Conservation (phyloP, 345 rosid genomes). For the Xanthoceras sorbifolium region DNA sequence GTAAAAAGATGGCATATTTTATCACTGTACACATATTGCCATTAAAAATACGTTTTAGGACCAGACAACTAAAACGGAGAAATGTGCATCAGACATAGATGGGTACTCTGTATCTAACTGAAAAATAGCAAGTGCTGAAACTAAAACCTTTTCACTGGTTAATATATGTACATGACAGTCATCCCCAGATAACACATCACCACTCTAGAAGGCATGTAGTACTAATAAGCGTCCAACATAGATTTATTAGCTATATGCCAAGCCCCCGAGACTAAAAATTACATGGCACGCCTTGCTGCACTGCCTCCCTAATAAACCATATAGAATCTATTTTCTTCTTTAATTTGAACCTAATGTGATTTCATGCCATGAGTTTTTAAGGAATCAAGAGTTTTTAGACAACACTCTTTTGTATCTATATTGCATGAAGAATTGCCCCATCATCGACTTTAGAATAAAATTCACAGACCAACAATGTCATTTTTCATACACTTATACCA, state of each 20-base stretch:
- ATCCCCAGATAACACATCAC: background rate
- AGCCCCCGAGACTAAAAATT: background rate
- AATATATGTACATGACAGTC: background rate
- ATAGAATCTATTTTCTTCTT: constrained; percentile 2
- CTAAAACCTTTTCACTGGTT: background rate
- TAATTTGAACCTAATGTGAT: background rate
- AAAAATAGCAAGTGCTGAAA: background rate
- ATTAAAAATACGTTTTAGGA: background rate
- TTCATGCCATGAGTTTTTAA: background rate
- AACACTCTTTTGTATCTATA: background rate
- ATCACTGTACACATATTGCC: background rate
- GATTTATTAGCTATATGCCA: background rate
- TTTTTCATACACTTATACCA: background rate
- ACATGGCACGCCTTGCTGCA: background rate
- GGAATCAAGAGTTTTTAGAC: background rate
- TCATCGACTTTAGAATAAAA: background rate
- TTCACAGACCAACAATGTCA: background rate
- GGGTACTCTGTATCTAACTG: background rate
- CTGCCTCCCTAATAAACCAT: background rate
- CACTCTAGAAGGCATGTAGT: background rate
- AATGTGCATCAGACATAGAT: background rate
- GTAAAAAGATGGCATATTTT: background rate
- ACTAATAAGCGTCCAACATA: background rate
- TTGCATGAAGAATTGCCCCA: background rate
- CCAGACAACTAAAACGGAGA: background rate